Evolutionary conservation across 768 basidiomycete species (phyloP).

Genomic region (Pluteus cervinus): DNA sequence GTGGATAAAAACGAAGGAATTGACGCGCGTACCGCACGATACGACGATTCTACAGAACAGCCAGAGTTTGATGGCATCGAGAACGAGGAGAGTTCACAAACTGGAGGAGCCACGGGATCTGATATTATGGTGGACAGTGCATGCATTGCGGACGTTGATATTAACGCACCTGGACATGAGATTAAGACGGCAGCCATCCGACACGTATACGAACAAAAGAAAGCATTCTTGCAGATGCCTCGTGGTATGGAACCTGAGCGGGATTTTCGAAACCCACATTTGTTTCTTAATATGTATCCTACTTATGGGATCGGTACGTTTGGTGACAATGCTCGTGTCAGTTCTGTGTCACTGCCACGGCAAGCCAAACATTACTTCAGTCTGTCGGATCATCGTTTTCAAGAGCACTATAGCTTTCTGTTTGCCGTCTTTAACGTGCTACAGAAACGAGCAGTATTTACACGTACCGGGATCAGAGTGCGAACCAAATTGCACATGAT

Average conservation of each 20-base stretch:
- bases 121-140: no score
- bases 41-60: no score
- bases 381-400: slow-evolving; percentile 25
- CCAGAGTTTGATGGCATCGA: no score
- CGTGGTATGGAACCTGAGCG: slow-evolving; percentile 25
- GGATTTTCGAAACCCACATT: slow-evolving; percentile 27
- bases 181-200: no score
- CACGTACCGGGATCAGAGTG: slow-evolving; percentile 27
- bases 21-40: no score
- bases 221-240: slow-evolving; percentile 19
- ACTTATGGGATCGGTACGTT: slow-evolving; percentile 37
- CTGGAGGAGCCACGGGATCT: no score
- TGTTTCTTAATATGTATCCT: slow-evolving; percentile 36
- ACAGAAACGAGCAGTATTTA: slow-evolving; percentile 22
- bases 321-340: slow-evolving; percentile 19
- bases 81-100: no score
- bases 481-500: no score
- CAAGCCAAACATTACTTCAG: slow-evolving; percentile 28
- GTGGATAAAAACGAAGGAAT: no score
- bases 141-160: no score
- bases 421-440: slow-evolving; percentile 36
- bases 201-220: no score
- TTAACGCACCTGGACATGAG: no score
- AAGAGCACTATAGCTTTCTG: slow-evolving; percentile 32
- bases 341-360: slow-evolving; percentile 19